Percentiles rank a stretch among this genome's conserved stretches.
phyloP scores from a whole-genome alignment of 164 flowering plant genomes.

The Chimonanthus praecox region DNA sequence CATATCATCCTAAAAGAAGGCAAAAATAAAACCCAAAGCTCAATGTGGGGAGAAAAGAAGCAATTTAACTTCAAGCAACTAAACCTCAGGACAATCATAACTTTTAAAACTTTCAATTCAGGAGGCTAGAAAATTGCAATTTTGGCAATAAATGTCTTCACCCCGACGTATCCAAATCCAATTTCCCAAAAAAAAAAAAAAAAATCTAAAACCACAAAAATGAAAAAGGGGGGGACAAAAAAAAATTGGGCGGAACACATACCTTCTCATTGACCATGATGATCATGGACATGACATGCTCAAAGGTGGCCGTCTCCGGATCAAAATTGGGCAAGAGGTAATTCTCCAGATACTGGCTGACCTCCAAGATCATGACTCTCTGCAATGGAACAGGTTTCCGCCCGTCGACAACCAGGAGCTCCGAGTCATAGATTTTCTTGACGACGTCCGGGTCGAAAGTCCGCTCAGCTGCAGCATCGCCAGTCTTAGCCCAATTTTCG shows the following conservation, averaged over 20 bases:
- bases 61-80: too few relatives aligned
- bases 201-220: neutral
- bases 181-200: neutral
- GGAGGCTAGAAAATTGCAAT: too few relatives aligned
- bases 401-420: slow-evolving; percentile 55
- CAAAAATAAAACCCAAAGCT: too few relatives aligned
- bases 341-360: slow-evolving; percentile 94
- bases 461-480: slow-evolving; percentile 9
- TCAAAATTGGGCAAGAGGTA: slow-evolving; percentile 92
- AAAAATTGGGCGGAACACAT: neutral
- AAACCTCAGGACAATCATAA: too few relatives aligned
- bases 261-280: slow-evolving; percentile 98
- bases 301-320: slow-evolving; percentile 64
- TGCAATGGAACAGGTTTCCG: slow-evolving; percentile 76
- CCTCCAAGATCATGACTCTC: slow-evolving; percentile 90
- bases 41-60: too few relatives aligned
- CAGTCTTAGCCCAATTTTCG: slow-evolving; percentile 59
- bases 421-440: slow-evolving; percentile 73
- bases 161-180: too few relatives aligned
- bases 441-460: slow-evolving; percentile 62
- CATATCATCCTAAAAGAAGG: too few relatives aligned
- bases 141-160: too few relatives aligned
- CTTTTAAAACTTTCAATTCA: too few relatives aligned
- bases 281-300: slow-evolving; percentile 97
- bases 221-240: neutral